These are phyloP conservation scores for Sicyos edulis DNA, from an alignment of 306 rosid genomes.

Conservation along the genomic window DNA sequence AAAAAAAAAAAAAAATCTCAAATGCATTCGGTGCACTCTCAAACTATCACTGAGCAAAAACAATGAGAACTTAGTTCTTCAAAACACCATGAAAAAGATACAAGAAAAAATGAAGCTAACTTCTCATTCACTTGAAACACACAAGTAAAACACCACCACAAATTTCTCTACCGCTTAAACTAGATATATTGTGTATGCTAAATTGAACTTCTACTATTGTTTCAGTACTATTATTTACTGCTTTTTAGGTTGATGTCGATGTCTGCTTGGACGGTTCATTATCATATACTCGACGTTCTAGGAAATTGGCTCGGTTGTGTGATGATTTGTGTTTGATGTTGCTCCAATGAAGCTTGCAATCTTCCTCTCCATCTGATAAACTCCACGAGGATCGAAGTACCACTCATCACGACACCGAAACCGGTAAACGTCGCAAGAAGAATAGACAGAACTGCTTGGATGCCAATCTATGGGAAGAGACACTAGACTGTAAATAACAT, in stretches of 20 bases:
- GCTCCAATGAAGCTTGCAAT: slow-evolving; percentile 43
- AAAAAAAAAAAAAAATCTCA: no score
- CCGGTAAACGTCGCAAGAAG: slow-evolving; percentile 94
- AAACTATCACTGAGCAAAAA: not conserved
- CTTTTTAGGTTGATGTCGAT: slow-evolving; percentile 22
- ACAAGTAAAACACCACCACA: not conserved
- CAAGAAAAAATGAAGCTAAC: not conserved
- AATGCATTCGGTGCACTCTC: not conserved
- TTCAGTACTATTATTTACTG: not conserved
- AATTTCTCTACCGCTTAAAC: not conserved
- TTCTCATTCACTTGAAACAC: not conserved
- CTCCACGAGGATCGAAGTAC: slow-evolving; percentile 70
- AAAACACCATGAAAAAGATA: not conserved
- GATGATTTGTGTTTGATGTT: slow-evolving; percentile 30
- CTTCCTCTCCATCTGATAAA: slow-evolving; percentile 54
- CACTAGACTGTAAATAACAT: not conserved
- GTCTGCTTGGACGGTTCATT: not conserved
- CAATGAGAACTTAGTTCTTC: not conserved
- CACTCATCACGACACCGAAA: slow-evolving; percentile 85
- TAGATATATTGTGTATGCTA: no score
- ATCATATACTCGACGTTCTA: slow-evolving; percentile 25
- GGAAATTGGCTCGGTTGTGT: slow-evolving; percentile 31
- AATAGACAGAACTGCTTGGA: slow-evolving; percentile 72
- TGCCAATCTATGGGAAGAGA: slow-evolving; percentile 41
- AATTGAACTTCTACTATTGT: not conserved